A percentile compares a stretch with the other conserved stretches of the same genome.
Conservation (phyloP, 768 basidiomycete genomes). For the Mycena olivaceomarginata region DNA sequence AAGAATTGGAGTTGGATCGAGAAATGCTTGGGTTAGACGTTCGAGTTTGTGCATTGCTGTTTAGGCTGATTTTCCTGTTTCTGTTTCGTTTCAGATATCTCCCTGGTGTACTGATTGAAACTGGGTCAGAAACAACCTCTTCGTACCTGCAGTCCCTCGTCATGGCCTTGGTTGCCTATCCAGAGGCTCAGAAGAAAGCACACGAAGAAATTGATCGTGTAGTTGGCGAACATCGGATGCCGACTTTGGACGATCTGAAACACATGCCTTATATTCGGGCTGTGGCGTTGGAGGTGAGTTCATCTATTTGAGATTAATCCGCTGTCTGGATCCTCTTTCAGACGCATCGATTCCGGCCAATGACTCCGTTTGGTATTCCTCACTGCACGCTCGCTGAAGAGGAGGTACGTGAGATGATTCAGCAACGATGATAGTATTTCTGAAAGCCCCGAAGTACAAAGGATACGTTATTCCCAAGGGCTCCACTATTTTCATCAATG, state of each 20-base stretch:
- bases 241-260: constrained; percentile 45
- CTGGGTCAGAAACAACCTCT: constrained; percentile 54
- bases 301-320: background rate
- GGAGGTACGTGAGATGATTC: background rate
- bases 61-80: background rate
- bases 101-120: constrained; percentile 55
- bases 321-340: background rate
- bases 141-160: constrained; percentile 49
- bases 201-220: constrained; percentile 42
- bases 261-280: constrained; percentile 51
- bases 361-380: constrained; percentile 20
- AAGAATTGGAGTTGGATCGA: constrained; percentile 28
- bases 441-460: constrained; percentile 19
- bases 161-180: constrained; percentile 49
- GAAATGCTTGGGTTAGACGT: constrained; percentile 30
- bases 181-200: too few relatives aligned
- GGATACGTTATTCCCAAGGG: constrained; percentile 37
- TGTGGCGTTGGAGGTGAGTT: constrained; percentile 45
- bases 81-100: constrained; percentile 48
- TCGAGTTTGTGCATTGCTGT: background rate
- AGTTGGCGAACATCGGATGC: constrained; percentile 48
- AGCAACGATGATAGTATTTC: background rate
- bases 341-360: constrained; percentile 36
- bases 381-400: constrained; percentile 19
- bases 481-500: constrained; percentile 34